phyloP scores from a whole-genome alignment of 1,284 basidiomycete species.

The Tremellales sp. region DNA sequence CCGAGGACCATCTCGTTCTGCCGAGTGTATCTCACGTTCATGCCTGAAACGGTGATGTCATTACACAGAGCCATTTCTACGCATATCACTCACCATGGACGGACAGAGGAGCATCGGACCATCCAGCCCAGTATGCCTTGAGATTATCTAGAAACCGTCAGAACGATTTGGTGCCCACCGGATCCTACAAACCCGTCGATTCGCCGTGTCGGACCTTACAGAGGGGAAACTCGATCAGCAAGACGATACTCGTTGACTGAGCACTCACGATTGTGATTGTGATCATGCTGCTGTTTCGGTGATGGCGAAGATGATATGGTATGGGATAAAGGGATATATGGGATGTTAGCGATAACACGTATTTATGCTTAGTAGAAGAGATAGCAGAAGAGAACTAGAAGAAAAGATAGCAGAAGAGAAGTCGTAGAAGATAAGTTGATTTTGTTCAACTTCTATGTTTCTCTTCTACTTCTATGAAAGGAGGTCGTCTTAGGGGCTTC shows the following conservation, averaged over 20 bases:
- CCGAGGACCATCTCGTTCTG: background rate
- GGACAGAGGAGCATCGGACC: slow-evolving; percentile 74
- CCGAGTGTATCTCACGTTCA: slow-evolving; percentile 1
- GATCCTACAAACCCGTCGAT: slow-evolving; percentile 59
- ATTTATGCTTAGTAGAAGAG: no score
- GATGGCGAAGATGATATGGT: no score
- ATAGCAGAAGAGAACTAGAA: slow-evolving; percentile 65
- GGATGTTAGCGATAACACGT: no score
- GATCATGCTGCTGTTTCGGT: slow-evolving; percentile 49
- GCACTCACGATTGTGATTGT: slow-evolving; percentile 48
- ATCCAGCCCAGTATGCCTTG: slow-evolving; percentile 68
- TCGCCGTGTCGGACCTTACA: slow-evolving; percentile 75
- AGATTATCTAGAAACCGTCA: slow-evolving; percentile 41
- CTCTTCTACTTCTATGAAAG: no score
- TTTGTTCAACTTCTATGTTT: no score
- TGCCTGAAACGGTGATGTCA: background rate
- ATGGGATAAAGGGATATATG: no score
- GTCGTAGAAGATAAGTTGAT: background rate
- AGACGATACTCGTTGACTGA: background rate
- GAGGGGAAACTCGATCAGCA: background rate
- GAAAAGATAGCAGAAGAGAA: slow-evolving; percentile 65
- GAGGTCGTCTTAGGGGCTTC: no score
- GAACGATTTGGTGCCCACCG: slow-evolving; percentile 4
- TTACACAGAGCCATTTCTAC: background rate
- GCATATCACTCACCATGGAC: slow-evolving; percentile 63